Evolutionary conservation across 129 eudicot genomes (phyloP), one percentile per base, ranked within the genome.

Genomic region (Pulicaria dysenterica): DNA sequence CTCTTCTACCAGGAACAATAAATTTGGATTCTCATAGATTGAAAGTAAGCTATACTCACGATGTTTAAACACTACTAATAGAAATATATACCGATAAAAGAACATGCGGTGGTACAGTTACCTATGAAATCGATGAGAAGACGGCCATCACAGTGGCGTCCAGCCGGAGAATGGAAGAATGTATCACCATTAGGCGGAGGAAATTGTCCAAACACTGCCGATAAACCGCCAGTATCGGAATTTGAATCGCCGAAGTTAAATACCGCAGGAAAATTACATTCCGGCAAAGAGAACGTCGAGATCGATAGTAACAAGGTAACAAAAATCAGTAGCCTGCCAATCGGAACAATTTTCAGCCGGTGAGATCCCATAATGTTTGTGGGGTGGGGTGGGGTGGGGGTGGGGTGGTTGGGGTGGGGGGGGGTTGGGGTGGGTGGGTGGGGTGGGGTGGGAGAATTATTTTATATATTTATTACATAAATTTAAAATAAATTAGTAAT

Each of bases 171-270:
- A n/a, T 65, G 77, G 74, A 83, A 83, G 79, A 62, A 83, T 4
- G 87, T 74, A 50, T 79, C 72, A 5, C 87, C 87, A 38, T 75
- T 24, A 55, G 89, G 86, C 17, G 85, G 80, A 57, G 80, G 79
- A 51, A 69, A 36, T 15, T 77, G 82, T 1, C 83, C 82, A 5
- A 72, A 81, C 2, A 75, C 66, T 6, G 86, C 86, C 2, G 86
- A 50, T 31, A 81, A 60, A 39, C 82, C 86, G 4, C 89, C 89
- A 7, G 89, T 85, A 65, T 85, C 89, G 5, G 89, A 85, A 69
- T 85, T 85, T 4, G 89, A 85, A 67, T 85, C 87, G 8, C 87
- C 87, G 73, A 83, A 83, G 87, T 83, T 83, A 31, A 83, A 83
- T 42, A 83, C 39, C 3, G 82, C 87, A 19, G 87, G 76, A 46